Base-by-base conservation (phyloP, 2,329 filamentous ascomycete species). In the Lasiodiplodia sp. region DNA sequence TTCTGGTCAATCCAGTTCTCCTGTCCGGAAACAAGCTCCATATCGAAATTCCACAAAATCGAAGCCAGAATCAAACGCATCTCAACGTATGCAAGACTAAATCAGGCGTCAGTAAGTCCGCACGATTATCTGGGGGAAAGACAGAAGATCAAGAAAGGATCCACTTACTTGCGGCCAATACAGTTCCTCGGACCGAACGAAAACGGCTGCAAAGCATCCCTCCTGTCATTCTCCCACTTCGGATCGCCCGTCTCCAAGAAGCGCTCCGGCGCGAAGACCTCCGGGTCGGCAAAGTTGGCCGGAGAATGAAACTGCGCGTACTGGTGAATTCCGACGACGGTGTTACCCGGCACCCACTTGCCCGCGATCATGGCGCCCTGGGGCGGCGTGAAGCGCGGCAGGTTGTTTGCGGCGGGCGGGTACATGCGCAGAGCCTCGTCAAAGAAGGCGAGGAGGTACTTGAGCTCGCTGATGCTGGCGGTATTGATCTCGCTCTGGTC, bases 381-480 rank as follows among this genome's bases (percentile, higher is more conserved):
- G 3, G 72, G 64, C 1, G 78, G 80, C 2, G 78, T 77, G 5
- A 73, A 34, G 4, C 79, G 73, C 0, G 80, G 77, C 7, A 79
- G 64, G 12, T 74, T 73, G 21, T 72, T 71, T 1, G 79, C 73
- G 2, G 79, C 78, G 0, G 81, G 81, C 1, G 82, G 82, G 62
- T 82, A 83, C 6, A 83, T 64, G 12, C 82, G 77, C 44, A 83
- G 71, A 0, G 75, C 74, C 70, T 84, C 82, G 34, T 82, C 79
- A 11, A 84, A 72, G 51, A 78, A 79, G 1, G 80, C 80, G 18
- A 75, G 73, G 12, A 83, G 65, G 67, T 81, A 83, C 0, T 73
- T 73, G 18, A 83, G 69, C 2, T 75, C 69, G 18, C 72, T 71
- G 2, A 78, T 69, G 4, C 67, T 66, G 8, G 74, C 71, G 68